Base-by-base conservation (phyloP, 352 stramenopile genomes). In the Phytopythium delawarense region DNA sequence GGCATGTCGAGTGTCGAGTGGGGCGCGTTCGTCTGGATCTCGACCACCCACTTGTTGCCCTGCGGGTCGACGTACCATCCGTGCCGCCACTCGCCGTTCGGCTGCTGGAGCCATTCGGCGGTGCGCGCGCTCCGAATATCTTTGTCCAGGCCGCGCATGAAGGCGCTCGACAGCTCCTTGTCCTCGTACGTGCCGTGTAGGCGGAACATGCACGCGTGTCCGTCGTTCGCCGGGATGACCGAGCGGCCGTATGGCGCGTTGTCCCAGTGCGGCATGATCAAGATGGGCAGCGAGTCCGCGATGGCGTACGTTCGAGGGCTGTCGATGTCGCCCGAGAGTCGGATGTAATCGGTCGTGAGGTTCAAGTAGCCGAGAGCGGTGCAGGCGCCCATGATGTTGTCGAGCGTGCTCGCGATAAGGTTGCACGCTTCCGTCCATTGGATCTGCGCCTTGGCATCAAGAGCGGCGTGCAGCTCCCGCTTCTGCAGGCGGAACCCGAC, bases 181-280 rank as follows among this genome's bases (percentile, higher is more conserved):
- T 58, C 52, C 6, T 35, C 32, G 16, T 56, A 62, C 7, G 32
- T 18, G 2, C 48, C 57, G 18, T 37, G 32, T 16, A 63, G n/a
- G 4, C 57, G 57, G 30, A 63, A 57, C 40, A 67, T 44, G 30
- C 67, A 71, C 12, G 67, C 51, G 25, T 40, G 42, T 5, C 59
- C 20, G 11, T 65, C 50, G 37, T 12, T 40, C 8, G 63, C 30
- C 13, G 63, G 67, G 21, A 65, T 62, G 2, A 30, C 42, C 4
- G 39, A 57, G 11, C 48, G 63, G 0, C 39, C 35, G 12, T 53
- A 55, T 20, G 6, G 18, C 0, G 37, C n/a, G 49, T 74, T 74
- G 46, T 74, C 67, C 35, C 50, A 68, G 48, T 52, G 67, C 2
- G 67, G 67, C n/a, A 74, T 53, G 23, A 65, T 52, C 7, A 74